Evolutionary conservation across 495 filamentous ascomycete species (phyloP), one percentile per base, ranked within the genome.

Genomic region (Tetracladium setigerum): DNA sequence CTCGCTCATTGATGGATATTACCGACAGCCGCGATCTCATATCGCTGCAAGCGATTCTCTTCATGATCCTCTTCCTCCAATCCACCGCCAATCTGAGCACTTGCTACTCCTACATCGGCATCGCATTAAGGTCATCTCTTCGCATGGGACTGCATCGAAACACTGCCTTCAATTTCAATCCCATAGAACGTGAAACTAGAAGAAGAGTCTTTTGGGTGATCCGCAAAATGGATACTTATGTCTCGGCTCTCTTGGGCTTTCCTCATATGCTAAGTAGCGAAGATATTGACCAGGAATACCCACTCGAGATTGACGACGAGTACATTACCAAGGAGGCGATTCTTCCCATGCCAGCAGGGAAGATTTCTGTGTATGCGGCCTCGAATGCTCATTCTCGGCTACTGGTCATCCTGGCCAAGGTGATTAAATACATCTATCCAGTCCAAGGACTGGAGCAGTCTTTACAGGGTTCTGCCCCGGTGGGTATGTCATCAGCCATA

Each of bases 11-110:
- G 46, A 68, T 96, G 50, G 91, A 97, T 58, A 82, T 95, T 50
- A 94, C 90, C 4, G 88, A 95, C 55, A 95, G 89, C 53, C 79
- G 89, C 49, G 90, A 95, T 64, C 71, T 97, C 38, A 76, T 67
- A 11, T 89, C 88, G 2, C 71, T 97, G 13, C 90, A 97, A 60
- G 84, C 86, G 1, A 78, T 96, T 22, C 69, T 95, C 19, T 94
- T 89, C 68, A 94, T 95, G 85, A 85, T 95, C 35, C 67, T 95
- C 1, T 97, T 95, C 60, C 72, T 97, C 1, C 91, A 97, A 49
- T 87, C 84, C 0, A 89, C 92, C 13, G 87, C 89, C 6, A 89
- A 92, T 57, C 70, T 96, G 44, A 91, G 86, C 56, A 92, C 86
- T 16, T 97, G 91, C 62, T 96, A 95, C 62, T 86, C 89, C 0